These are phyloP conservation scores for Erucastrum elatum DNA, from an alignment of 345 rosid genomes.

Conservation along the genomic window DNA sequence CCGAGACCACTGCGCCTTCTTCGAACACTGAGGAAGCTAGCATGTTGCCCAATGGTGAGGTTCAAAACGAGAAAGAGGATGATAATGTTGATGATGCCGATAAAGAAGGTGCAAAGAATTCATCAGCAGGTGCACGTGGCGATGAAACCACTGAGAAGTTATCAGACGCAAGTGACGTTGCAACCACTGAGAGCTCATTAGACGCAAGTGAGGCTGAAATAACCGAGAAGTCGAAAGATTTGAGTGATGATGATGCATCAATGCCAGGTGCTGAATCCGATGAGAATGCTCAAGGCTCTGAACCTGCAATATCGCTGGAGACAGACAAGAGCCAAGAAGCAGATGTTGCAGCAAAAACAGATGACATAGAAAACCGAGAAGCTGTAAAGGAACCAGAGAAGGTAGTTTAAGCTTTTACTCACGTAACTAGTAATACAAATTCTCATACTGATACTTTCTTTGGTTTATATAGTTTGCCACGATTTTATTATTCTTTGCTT, in stretches of 20 bases:
- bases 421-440: conserved; percentile 12
- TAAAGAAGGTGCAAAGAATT: conserved; percentile 8
- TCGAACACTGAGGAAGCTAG: conserved; percentile 40
- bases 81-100: conserved; percentile 40
- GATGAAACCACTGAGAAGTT: conserved; percentile 6
- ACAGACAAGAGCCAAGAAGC: conserved; percentile 11
- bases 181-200: neutral
- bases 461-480: conserved; percentile 29
- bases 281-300: conserved; percentile 25
- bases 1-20: conserved; percentile 48
- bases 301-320: conserved; percentile 17
- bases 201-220: neutral
- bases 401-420: conserved; percentile 15
- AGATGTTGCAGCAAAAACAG: conserved; percentile 19
- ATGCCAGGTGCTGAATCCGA: conserved; percentile 8
- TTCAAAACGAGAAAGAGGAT: conserved; percentile 39
- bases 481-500: conserved; percentile 27
- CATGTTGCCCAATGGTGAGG: conserved; percentile 46
- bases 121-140: conserved; percentile 22
- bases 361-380: conserved; percentile 20
- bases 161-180: neutral
- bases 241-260: conserved; percentile 5
- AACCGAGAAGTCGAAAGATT: conserved; percentile 19
- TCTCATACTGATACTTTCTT: conserved; percentile 1
- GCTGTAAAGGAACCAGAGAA: conserved; percentile 33